A percentile compares a stretch with the other conserved stretches of the same genome.
phyloP scores from a whole-genome alignment of 2,329 filamentous ascomycete species.

The Cylindrodendrum hubeiense region DNA sequence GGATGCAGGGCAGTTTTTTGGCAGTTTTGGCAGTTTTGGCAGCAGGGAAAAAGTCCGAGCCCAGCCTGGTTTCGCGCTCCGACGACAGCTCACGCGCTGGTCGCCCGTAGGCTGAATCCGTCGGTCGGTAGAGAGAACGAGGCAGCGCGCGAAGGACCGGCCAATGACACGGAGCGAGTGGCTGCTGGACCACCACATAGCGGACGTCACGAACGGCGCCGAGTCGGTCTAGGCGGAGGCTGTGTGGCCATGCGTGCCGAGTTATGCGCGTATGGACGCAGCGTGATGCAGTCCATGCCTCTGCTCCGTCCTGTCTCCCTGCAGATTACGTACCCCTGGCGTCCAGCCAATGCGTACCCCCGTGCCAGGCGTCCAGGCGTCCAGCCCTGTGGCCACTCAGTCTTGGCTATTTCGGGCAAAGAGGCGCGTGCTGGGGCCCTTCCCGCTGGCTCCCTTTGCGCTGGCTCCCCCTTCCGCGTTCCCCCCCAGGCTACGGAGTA shows the following conservation, averaged over 20 bases:
- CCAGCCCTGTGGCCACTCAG: background rate
- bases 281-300: background rate
- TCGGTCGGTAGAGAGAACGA: no score
- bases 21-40: no score
- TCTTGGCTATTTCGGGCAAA: slow-evolving; percentile 14
- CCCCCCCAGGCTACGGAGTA: background rate
- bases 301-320: no score
- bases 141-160: no score
- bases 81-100: no score
- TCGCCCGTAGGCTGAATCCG: no score
- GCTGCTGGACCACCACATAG: no score
- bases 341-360: slow-evolving; percentile 3
- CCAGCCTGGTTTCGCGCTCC: no score
- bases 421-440: slow-evolving; percentile 19
- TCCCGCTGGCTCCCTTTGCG: background rate
- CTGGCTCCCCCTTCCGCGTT: background rate
- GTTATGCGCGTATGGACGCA: slow-evolving; percentile 15
- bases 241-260: slow-evolving; percentile 15
- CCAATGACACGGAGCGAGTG: no score
- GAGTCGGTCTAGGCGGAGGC: background rate
- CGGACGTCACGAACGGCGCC: no score
- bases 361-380: background rate
- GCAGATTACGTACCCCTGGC: background rate
- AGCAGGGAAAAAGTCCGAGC: no score
- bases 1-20: no score